Base-by-base conservation (phyloP, 1,284 basidiomycete species). In the Pseudozyma sp. region DNA sequence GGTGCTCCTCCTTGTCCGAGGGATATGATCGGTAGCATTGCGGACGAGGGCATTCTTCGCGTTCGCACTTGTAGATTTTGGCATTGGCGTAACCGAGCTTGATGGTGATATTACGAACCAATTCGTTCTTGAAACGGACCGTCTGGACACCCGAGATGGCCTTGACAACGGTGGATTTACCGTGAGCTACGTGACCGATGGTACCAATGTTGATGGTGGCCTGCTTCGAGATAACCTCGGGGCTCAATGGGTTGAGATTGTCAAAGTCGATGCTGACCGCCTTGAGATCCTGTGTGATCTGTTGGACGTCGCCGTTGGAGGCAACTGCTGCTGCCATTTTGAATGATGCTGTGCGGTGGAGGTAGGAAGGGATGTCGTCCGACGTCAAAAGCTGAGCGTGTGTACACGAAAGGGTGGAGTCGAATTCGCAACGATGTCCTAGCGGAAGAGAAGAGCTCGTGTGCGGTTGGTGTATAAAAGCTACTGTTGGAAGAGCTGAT, bases 131-230 rank as follows among this genome's bases (percentile, higher is more conserved):
- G 88, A 99, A 99, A 81, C 96, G 90, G 64, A 99, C 96, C 35
- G 96, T 99, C 90, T 93, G 92, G 13, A 98, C 96, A n/a, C 96
- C 96, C 16, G 96, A 98, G 86, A 99, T 98, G 52, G 96, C 96
- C 87, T 98, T 96, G 72, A 98, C 97, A 55, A 98, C 96, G 9
- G 96, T 98, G 56, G 95, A 97, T 88, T 99, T 98, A 82, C 96
- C 96, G 89, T 99, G 96, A 31, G 86, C 86, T 68, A 86, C 85
- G 55, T 85, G 85, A 5, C 84, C 84, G 70, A 85, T 85, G 53
- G 84, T 85, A 49, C 79, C 83, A 64, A 84, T 85, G 69, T 84
- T 84, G 75, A 84, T 84, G 52, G 83, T 84, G 19, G 95, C 96
- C 89, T 99, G 96, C 89, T 96, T 97, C 79, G 92, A 92, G 85